Conservation (phyloP, 2,329 filamentous ascomycete species). For the Pseudocercospora fuligena region DNA sequence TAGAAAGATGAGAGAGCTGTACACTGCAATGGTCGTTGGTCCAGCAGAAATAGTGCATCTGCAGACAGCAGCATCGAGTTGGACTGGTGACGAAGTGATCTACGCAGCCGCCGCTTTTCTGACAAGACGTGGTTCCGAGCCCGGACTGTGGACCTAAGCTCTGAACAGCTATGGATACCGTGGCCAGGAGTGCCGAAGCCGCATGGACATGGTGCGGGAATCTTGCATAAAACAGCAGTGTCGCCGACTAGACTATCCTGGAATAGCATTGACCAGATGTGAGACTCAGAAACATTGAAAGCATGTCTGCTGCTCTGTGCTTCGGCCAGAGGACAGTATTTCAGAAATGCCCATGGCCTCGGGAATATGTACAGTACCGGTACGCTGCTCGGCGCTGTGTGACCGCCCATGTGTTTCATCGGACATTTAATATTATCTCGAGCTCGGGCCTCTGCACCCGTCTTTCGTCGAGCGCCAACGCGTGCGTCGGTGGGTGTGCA, state of each 20-base stretch:
- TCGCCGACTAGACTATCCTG: constrained; percentile 17
- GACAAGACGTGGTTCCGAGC: constrained; percentile 13
- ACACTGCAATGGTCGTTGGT: neutral
- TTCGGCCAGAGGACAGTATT: neutral
- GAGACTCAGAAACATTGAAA: neutral
- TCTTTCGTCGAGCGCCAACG: too few relatives aligned
- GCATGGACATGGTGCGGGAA: constrained; percentile 13
- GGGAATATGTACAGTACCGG: neutral
- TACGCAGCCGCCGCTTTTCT: constrained; percentile 17
- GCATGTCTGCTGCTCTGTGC: neutral
- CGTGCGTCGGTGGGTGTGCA: too few relatives aligned
- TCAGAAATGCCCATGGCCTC: neutral
- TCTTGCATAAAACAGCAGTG: constrained; percentile 17
- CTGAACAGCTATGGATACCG: constrained; percentile 9
- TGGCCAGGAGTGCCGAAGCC: constrained; percentile 10
- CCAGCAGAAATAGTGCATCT: neutral
- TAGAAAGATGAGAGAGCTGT: neutral
- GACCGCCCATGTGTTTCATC: constrained; percentile 9
- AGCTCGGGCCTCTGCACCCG: too few relatives aligned
- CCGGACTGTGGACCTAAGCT: constrained; percentile 13
- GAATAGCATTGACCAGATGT: constrained; percentile 3
- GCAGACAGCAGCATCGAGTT: constrained; percentile 1
- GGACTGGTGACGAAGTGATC: constrained; percentile 18
- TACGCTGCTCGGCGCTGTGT: neutral
- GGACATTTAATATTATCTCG: too few relatives aligned